Evolutionary conservation across 2,329 filamentous ascomycete genomes (phyloP).

Genomic region (Arachnopeziza araneosa): DNA sequence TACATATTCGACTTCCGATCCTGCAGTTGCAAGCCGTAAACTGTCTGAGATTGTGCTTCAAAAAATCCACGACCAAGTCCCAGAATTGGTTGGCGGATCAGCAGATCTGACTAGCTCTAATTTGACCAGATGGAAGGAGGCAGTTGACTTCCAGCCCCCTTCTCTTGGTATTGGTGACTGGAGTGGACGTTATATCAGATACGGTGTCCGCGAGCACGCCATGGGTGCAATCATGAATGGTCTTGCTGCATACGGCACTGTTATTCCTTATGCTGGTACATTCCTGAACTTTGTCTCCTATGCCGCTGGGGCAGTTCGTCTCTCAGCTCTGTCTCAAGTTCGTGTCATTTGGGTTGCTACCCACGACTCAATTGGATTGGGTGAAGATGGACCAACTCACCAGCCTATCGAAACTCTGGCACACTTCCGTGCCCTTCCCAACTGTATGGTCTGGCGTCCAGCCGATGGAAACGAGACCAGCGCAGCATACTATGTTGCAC

Average conservation of each 20-base stretch:
- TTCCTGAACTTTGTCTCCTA: constrained; percentile 99
- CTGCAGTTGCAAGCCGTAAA: constrained; percentile 88
- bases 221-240: constrained; percentile 96
- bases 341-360: constrained; percentile 94
- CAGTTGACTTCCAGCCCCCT: constrained; percentile 94
- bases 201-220: constrained; percentile 85
- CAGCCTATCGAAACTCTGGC: constrained; percentile 98
- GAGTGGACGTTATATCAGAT: constrained; percentile 85
- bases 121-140: constrained; percentile 96
- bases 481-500: constrained; percentile 91
- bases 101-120: constrained; percentile 98
- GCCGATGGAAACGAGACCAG: constrained; percentile 98
- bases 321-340: constrained; percentile 85
- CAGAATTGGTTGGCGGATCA: constrained; percentile 91
- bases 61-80: constrained; percentile 76
- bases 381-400: constrained; percentile 97
- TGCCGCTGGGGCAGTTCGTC: constrained; percentile 88
- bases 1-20: constrained; percentile 79
- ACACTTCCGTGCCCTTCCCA: constrained; percentile 97
- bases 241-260: constrained; percentile 87
- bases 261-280: constrained; percentile 90
- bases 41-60: constrained; percentile 89
- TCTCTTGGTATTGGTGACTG: constrained; percentile 81
- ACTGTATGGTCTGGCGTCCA: constrained; percentile 99
- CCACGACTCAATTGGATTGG: constrained; percentile 98